Percentiles rank a stretch among this genome's conserved stretches.
These are phyloP conservation scores for Delitschia confertaspora DNA, from an alignment of 495 filamentous ascomycete species.

Conservation along the genomic window DNA sequence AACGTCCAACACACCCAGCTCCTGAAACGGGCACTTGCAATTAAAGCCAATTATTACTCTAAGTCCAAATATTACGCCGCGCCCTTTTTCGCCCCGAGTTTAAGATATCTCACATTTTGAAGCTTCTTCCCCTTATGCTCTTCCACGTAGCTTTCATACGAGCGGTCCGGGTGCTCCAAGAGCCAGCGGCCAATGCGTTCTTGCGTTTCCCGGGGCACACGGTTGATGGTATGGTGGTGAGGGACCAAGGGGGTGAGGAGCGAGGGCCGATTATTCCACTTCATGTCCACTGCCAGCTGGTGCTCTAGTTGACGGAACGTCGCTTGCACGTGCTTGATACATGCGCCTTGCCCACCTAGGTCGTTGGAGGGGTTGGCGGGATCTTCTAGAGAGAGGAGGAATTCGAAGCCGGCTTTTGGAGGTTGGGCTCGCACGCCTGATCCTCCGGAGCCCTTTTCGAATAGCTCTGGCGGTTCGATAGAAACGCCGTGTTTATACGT, in stretches of 20 bases:
- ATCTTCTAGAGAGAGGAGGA: conserved; percentile 50
- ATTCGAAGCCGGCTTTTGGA: conserved; percentile 19
- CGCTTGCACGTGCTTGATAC: conserved; percentile 38
- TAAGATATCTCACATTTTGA: no score
- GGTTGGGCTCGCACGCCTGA: no score
- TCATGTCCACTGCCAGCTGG: conserved; percentile 7
- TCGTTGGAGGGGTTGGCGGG: conserved; percentile 51
- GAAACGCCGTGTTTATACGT: conserved; percentile 42
- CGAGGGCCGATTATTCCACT: conserved; percentile 4
- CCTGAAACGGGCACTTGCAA: no score
- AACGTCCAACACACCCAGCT: no score
- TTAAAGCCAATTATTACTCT: no score
- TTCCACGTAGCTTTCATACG: no score
- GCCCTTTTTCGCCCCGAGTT: no score
- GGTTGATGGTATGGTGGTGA: not conserved
- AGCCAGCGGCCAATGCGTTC: no score
- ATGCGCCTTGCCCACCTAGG: conserved; percentile 39
- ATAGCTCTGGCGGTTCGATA: conserved; percentile 42
- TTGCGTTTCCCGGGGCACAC: no score
- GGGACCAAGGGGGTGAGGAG: conserved; percentile 7
- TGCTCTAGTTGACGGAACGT: conserved; percentile 22
- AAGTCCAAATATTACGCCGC: no score
- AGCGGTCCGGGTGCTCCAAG: no score
- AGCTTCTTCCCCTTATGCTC: no score
- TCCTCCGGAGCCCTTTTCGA: conserved; percentile 25